phyloP scores from a whole-genome alignment of 371 early-diverging fungal genomes.

The Umbelopsis sp. region DNA sequence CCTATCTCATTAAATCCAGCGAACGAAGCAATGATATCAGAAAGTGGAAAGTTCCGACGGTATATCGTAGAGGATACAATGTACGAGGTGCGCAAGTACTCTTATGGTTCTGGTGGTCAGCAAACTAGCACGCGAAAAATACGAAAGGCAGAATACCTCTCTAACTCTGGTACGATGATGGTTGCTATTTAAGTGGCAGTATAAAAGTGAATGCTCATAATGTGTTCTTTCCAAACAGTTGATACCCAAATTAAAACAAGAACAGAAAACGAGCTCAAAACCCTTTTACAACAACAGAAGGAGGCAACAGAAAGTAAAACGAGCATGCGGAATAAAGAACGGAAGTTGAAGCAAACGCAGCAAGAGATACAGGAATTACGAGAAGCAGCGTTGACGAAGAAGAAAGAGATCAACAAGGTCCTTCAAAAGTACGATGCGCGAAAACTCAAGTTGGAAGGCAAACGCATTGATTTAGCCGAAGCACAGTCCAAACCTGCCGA shows the following conservation, averaged over 20 bases:
- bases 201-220: background rate
- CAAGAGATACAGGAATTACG: background rate
- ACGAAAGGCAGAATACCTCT: constrained; percentile 41
- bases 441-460: constrained; percentile 18
- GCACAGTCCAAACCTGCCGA: background rate
- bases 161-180: constrained; percentile 48
- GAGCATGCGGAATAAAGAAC: constrained; percentile 16
- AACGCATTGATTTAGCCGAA: constrained; percentile 16
- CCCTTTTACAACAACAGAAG: background rate
- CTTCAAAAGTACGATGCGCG: constrained; percentile 25
- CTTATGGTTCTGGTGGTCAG: constrained; percentile 47
- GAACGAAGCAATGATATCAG: constrained; percentile 48
- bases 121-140: constrained; percentile 47
- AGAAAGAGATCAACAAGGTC: constrained; percentile 26
- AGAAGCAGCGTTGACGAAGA: background rate
- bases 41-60: constrained; percentile 29
- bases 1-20: constrained; percentile 52
- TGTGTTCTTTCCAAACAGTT: background rate
- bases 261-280: constrained; percentile 13
- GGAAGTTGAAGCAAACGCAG: constrained; percentile 13
- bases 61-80: constrained; percentile 57
- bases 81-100: constrained; percentile 51
- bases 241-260: constrained; percentile 1
- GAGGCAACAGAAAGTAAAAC: constrained; percentile 18
- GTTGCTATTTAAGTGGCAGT: background rate